Conservation (phyloP, 805 yeast genomes). For the Candida caryicola region DNA sequence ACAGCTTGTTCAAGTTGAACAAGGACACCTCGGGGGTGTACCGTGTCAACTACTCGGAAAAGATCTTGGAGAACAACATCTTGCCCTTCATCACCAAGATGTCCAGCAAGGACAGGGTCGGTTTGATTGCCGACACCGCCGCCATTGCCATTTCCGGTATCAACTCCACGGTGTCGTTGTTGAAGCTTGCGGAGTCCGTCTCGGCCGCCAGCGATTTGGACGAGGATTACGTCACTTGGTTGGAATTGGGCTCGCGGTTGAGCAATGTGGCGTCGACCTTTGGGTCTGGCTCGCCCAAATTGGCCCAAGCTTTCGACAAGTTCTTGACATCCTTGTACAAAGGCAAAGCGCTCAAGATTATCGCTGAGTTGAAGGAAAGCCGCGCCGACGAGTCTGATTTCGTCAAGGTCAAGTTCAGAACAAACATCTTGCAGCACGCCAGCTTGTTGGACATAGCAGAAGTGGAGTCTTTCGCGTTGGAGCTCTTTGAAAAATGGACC, state of each 20-base stretch:
- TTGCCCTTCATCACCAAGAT: conserved; percentile 36
- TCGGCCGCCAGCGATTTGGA: conserved; percentile 26
- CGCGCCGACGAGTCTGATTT: conserved; percentile 21
- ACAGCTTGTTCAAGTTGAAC: conserved; percentile 45
- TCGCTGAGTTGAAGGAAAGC: conserved; percentile 19
- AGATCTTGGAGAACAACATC: conserved; percentile 39
- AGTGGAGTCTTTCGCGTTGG: conserved; percentile 34
- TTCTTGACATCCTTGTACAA: conserved; percentile 34
- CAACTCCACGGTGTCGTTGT: conserved; percentile 39
- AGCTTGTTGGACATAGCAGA: conserved; percentile 38
- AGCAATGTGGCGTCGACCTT: conserved; percentile 33
- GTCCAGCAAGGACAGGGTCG: conserved; percentile 50
- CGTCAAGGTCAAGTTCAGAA: conserved; percentile 31
- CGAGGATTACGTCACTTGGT: conserved; percentile 51
- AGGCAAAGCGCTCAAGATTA: conserved; percentile 24
- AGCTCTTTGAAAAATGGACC: conserved; percentile 26
- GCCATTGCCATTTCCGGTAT: conserved; percentile 50
- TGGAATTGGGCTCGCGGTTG: conserved; percentile 45
- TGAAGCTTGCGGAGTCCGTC: conserved; percentile 37
- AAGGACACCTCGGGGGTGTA: conserved; percentile 51
- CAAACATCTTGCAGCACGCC: conserved; percentile 39
- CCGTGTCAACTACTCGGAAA: conserved; percentile 51
- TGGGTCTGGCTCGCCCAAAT: conserved; percentile 17
- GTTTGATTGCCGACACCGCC: conserved; percentile 51
- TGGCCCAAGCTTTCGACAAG: conserved; percentile 23